Evolutionary conservation across 208 protist genomes (phyloP).

Genomic region (Tritrichomonas musculus): DNA sequence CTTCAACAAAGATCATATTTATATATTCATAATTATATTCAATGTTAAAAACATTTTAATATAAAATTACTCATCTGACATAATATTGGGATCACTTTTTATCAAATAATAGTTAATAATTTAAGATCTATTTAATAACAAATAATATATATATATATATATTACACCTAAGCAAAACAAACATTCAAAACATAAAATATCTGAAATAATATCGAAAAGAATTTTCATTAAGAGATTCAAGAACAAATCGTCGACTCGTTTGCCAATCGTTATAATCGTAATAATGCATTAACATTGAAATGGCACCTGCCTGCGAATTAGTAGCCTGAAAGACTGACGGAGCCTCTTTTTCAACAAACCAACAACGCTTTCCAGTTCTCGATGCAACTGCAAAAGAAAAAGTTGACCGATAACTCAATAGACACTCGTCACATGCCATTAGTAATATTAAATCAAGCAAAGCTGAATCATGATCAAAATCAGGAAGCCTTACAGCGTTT

Average conservation of each 20-base stretch:
- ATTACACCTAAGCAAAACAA: too few species aligned
- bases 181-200: conserved; percentile 20
- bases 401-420: background rate
- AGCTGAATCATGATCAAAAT: background rate
- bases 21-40: too few species aligned
- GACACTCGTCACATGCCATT: background rate
- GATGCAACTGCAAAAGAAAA: background rate
- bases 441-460: background rate
- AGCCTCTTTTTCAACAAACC: background rate
- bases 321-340: background rate
- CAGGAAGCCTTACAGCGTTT: background rate
- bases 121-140: too few species aligned
- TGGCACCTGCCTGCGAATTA: background rate
- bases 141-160: too few species aligned
- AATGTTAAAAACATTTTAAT: too few species aligned
- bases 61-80: too few species aligned
- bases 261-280: conserved; percentile 22
- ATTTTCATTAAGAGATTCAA: background rate
- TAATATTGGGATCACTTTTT: too few species aligned
- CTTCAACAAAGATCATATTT: too few species aligned
- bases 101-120: too few species aligned
- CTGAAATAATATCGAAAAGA: background rate
- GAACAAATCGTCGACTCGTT: background rate
- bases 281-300: background rate
- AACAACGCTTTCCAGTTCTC: background rate